A percentile compares a stretch with the other conserved stretches of the same genome.
These are phyloP conservation scores for Lyophyllum atratum DNA, from an alignment of 768 basidiomycete species.

Conservation along the genomic window DNA sequence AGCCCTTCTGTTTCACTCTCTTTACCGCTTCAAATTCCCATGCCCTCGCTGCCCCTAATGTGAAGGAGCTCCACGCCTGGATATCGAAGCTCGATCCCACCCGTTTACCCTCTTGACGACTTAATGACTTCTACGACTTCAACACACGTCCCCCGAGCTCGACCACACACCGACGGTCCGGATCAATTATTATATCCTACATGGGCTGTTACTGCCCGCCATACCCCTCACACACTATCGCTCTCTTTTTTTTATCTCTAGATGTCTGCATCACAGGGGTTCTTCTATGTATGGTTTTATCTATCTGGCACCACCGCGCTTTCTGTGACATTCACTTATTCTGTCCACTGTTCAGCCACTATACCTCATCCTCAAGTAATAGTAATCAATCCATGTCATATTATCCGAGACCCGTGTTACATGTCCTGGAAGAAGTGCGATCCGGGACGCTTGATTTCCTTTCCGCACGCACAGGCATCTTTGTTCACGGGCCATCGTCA, in stretches of 20 bases:
- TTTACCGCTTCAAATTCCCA: constrained; percentile 93
- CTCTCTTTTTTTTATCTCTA: constrained; percentile 6
- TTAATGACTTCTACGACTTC: constrained; percentile 7
- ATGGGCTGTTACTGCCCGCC: not conserved
- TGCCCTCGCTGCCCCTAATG: constrained; percentile 78
- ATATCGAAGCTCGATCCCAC: constrained; percentile 83
- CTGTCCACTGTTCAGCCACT: constrained; percentile 2
- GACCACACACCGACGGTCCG: constrained; percentile 1
- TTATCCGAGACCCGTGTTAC: too few relatives aligned
- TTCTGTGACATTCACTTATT: constrained; percentile 7
- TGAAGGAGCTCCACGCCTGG: constrained; percentile 87
- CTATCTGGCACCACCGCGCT: constrained; percentile 5
- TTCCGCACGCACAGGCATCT: too few relatives aligned
- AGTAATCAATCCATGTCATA: constrained; percentile 6
- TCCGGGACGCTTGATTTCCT: too few relatives aligned
- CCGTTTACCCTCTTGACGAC: constrained; percentile 47
- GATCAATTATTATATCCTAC: constrained; percentile 9
- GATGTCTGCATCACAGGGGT: constrained; percentile 10
- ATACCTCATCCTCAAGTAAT: constrained; percentile 13
- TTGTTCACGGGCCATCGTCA: too few relatives aligned
- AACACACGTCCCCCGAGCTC: constrained; percentile 1
- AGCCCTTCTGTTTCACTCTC: constrained; percentile 84
- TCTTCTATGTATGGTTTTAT: constrained; percentile 14
- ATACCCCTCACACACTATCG: constrained; percentile 5
- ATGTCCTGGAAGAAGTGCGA: too few relatives aligned